These are phyloP conservation scores for Candida broadrunensis DNA, from an alignment of 805 yeast species.

Conservation along the genomic window DNA sequence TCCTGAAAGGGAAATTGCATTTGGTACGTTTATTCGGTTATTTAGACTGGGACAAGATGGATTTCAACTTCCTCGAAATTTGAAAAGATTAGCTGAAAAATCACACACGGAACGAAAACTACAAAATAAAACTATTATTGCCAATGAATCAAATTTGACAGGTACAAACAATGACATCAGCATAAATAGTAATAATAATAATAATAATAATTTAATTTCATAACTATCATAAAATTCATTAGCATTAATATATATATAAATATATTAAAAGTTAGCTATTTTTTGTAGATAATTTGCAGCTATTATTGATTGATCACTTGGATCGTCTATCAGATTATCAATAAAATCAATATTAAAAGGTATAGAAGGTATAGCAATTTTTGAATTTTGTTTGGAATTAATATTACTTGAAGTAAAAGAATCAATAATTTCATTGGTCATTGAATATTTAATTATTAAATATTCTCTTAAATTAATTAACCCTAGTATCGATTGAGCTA, in stretches of 20 bases:
- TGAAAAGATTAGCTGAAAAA: background rate
- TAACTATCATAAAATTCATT: no score
- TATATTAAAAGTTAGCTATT: background rate
- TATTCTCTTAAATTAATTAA: constrained; percentile 1
- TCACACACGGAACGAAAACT: no score
- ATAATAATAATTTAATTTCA: no score
- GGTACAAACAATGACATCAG: no score
- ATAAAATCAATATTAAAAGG: background rate
- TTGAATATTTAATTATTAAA: background rate
- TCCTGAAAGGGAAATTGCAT: constrained; percentile 1
- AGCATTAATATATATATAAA: background rate
- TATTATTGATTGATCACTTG: background rate
- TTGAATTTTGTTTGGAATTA: background rate
- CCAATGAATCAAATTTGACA: no score
- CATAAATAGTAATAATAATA: no score
- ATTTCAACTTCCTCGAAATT: constrained; percentile 4
- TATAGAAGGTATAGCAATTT: background rate
- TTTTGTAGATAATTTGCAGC: background rate
- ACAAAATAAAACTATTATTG: no score
- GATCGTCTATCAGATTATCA: background rate
- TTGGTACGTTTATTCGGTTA: constrained; percentile 5
- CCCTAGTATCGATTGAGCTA: constrained; percentile 1
- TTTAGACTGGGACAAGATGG: constrained; percentile 5
- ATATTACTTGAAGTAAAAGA: background rate
- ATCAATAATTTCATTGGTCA: background rate